Percentiles rank a stretch among this genome's conserved stretches.
Conservation (phyloP, 441 rosid genomes). For the Lepidium campestre region DNA sequence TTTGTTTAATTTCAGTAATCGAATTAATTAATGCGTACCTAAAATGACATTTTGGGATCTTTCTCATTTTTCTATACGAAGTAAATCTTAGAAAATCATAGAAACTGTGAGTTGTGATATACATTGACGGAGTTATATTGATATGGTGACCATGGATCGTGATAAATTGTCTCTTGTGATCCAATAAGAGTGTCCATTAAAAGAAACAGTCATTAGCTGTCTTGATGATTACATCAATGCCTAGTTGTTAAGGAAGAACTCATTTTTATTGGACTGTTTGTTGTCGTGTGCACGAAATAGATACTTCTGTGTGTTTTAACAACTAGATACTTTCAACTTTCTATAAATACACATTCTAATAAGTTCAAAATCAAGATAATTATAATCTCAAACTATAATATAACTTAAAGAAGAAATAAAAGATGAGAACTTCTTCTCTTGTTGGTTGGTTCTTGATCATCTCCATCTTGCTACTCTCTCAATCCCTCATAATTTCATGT, state of each 20-base stretch:
- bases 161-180: background rate
- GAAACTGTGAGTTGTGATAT: background rate
- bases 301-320: too few species aligned
- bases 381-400: background rate
- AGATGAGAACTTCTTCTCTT: slow-evolving; percentile 15
- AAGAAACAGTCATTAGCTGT: background rate
- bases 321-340: too few species aligned
- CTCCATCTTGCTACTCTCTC: slow-evolving; percentile 20
- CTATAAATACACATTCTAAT: background rate
- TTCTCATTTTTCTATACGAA: background rate
- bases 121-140: background rate
- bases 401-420: background rate
- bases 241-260: background rate
- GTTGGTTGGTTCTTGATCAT: slow-evolving; percentile 24
- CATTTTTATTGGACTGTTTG: background rate
- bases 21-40: background rate
- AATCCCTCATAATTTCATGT: slow-evolving; percentile 17
- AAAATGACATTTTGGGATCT: background rate
- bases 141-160: background rate
- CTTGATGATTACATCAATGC: background rate
- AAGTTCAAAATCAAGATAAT: background rate
- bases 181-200: background rate
- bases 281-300: slow-evolving; percentile 18
- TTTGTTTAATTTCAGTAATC: background rate
- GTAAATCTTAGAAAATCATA: background rate